Percentiles rank a stretch among this genome's conserved stretches.
These are phyloP conservation scores for Casaregolazyma suthepensis DNA, from an alignment of 1,139 yeast genomes.

Conservation along the genomic window DNA sequence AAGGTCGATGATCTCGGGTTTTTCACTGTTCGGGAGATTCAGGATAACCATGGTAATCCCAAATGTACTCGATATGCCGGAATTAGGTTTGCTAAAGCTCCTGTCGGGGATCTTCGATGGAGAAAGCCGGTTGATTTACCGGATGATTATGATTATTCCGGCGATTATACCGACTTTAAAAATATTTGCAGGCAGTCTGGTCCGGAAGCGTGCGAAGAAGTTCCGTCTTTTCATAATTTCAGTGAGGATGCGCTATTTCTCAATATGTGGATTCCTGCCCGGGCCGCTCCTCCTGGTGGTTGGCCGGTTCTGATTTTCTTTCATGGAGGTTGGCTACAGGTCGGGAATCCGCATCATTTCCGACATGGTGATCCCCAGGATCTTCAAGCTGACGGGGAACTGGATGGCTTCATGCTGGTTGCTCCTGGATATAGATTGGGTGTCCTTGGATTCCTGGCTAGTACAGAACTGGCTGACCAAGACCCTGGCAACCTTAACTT, in stretches of 20 bases:
- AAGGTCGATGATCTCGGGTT: slow-evolving; percentile 7
- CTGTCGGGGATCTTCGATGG: slow-evolving; percentile 28
- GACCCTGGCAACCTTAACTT: slow-evolving; percentile 32
- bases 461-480: slow-evolving; percentile 29
- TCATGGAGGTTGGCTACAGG: slow-evolving; percentile 41
- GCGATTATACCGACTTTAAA: slow-evolving; percentile 32
- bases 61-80: slow-evolving; percentile 20
- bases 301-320: slow-evolving; percentile 39
- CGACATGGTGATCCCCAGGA: slow-evolving; percentile 27
- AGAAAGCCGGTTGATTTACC: slow-evolving; percentile 28
- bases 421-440: slow-evolving; percentile 39
- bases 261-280: slow-evolving; percentile 39
- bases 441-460: slow-evolving; percentile 37
- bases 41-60: slow-evolving; percentile 5
- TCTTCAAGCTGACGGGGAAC: slow-evolving; percentile 25
- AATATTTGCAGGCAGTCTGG: slow-evolving; percentile 35
- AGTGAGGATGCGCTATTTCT: slow-evolving; percentile 36
- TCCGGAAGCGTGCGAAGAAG: slow-evolving; percentile 18
- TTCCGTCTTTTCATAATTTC: slow-evolving; percentile 25
- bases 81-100: slow-evolving; percentile 25
- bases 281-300: slow-evolving; percentile 32
- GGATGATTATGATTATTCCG: slow-evolving; percentile 33
- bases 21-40: slow-evolving; percentile 7
- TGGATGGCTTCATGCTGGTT: slow-evolving; percentile 34
- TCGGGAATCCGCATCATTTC: slow-evolving; percentile 32